A percentile compares a stretch with the other conserved stretches of the same genome.
These are phyloP conservation scores for Colletotrichum eremochloae DNA, from an alignment of 2,329 filamentous ascomycete species.

Conservation along the genomic window DNA sequence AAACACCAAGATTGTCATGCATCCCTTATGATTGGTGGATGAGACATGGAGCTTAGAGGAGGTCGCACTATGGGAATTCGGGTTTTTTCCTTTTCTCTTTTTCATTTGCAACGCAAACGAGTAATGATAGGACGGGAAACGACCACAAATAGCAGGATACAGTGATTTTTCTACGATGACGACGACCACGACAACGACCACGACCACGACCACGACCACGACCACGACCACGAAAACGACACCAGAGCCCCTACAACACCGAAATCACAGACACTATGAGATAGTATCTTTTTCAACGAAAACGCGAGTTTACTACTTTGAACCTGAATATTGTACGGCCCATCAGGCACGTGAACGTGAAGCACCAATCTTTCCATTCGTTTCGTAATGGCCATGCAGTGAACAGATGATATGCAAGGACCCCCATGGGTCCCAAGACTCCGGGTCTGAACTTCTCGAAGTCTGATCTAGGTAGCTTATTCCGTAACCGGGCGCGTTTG, in stretches of 20 bases:
- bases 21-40: not conserved
- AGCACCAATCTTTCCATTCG: not conserved
- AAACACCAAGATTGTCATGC: conserved; percentile 1
- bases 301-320: not conserved
- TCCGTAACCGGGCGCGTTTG: not conserved
- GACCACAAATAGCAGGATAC: not conserved
- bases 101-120: not conserved
- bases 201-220: not conserved
- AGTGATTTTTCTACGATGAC: not conserved
- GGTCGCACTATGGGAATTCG: conserved; percentile 17
- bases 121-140: conserved; percentile 8
- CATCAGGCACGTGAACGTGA: not conserved
- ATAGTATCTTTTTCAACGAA: conserved; percentile 3
- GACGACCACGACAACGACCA: not conserved
- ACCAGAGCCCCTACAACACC: not conserved
- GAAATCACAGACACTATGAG: not conserved
- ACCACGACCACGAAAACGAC: not conserved
- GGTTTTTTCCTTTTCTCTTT: not conserved
- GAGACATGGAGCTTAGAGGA: not conserved
- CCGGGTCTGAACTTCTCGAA: not conserved
- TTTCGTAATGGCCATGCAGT: not conserved
- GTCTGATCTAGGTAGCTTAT: not conserved
- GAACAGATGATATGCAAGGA: conserved; percentile 1
- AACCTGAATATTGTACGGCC: not conserved
- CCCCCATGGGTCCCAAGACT: not conserved